A percentile compares a stretch with the other conserved stretches of the same genome.
Conservation (phyloP, 1,284 basidiomycete species). For the Termitomyces sp. region DNA sequence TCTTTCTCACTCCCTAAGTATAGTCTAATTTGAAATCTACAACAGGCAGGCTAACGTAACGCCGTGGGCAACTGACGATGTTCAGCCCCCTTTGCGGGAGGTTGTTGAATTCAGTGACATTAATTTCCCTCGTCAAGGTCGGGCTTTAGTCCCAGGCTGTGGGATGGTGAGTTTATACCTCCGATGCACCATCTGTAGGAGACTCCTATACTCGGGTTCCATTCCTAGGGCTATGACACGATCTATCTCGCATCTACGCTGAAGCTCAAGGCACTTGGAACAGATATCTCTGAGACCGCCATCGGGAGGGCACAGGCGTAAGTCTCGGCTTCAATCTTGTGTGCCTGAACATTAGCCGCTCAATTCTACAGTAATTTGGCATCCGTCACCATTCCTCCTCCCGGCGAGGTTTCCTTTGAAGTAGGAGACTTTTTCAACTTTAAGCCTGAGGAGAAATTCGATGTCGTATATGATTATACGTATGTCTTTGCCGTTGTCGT, state of each 20-base stretch:
- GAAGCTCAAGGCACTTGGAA: conserved; percentile 43
- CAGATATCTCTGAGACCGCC: conserved; percentile 57
- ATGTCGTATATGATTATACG: conserved; percentile 69
- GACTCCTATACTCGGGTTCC: neutral
- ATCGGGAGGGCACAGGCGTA: conserved; percentile 46
- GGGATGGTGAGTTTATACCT: conserved; percentile 44
- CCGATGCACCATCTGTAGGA: neutral
- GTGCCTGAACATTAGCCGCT: neutral
- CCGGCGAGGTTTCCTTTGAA: conserved; percentile 32
- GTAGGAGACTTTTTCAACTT: conserved; percentile 52
- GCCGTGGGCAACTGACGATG: conserved; percentile 58
- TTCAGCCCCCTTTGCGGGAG: conserved; percentile 52
- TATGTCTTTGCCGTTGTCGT: conserved; percentile 27
- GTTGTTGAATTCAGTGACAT: conserved; percentile 45
- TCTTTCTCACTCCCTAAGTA: neutral
- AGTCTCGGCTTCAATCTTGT: conserved; percentile 12
- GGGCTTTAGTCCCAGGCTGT: conserved; percentile 69
- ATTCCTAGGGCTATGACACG: conserved; percentile 54
- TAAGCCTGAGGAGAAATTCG: conserved; percentile 35
- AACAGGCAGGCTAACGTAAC: conserved; percentile 29
- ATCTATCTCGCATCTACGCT: conserved; percentile 46
- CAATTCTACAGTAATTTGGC: conserved; percentile 4
- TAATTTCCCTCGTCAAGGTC: conserved; percentile 46
- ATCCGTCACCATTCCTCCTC: conserved; percentile 14
- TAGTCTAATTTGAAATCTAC: neutral